Percentiles rank a stretch among this genome's conserved stretches.
These are phyloP conservation scores for Trichosporon asahii DNA, from an alignment of 1,284 basidiomycete genomes.

Conservation along the genomic window DNA sequence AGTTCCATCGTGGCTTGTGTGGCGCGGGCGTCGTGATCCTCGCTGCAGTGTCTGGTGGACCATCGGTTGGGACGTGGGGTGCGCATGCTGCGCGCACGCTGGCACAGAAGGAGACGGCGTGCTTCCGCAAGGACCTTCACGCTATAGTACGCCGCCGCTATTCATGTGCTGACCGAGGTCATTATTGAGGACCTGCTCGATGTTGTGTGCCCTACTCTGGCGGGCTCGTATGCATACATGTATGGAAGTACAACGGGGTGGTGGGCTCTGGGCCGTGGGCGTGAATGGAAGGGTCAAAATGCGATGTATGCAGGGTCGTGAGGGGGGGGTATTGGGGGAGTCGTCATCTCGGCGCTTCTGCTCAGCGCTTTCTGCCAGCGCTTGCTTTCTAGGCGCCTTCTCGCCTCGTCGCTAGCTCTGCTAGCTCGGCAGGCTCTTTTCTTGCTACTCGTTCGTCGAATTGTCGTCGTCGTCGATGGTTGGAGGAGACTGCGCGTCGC, in stretches of 20 bases:
- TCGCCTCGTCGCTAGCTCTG: background rate
- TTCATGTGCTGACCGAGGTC: too few species aligned
- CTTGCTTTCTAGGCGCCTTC: background rate
- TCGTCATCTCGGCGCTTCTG: background rate
- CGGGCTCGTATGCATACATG: background rate
- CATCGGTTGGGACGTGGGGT: too few species aligned
- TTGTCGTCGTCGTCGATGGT: background rate
- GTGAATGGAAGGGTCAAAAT: background rate
- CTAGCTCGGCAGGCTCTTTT: background rate
- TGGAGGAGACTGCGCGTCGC: background rate
- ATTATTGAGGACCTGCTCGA: too few species aligned
- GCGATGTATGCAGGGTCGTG: constrained; percentile 3
- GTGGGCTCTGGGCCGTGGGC: background rate
- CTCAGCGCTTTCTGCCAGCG: background rate
- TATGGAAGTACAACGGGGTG: background rate
- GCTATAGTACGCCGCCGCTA: too few species aligned
- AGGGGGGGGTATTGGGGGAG: background rate
- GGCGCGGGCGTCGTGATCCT: background rate
- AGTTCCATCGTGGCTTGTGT: background rate
- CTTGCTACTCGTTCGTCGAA: background rate
- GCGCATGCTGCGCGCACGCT: too few species aligned
- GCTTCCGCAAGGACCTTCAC: too few species aligned
- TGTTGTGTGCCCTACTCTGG: too few species aligned
- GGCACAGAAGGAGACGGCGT: too few species aligned
- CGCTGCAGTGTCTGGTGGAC: background rate